Conservation (phyloP, 345 rosid genomes). For the Sisymbrium irio region DNA sequence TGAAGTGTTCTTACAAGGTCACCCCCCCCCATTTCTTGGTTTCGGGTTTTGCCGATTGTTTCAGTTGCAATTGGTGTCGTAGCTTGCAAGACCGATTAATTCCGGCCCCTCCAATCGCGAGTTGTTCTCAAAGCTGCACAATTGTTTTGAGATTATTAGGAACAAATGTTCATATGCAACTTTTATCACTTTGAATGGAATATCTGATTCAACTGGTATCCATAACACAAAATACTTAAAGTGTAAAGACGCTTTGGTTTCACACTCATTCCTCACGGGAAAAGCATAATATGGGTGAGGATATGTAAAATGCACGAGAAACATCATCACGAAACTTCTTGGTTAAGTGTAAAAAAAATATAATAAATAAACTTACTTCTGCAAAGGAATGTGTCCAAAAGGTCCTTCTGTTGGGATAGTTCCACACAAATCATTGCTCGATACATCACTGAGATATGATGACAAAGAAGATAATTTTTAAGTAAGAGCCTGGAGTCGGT, state of each 20-base stretch:
- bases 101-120: constrained; percentile 92
- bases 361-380: constrained; percentile 63
- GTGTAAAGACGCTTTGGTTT: background rate
- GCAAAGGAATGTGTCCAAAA: constrained; percentile 76
- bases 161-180: background rate
- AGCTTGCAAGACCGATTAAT: constrained; percentile 82
- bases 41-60: constrained; percentile 2
- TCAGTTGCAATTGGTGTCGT: constrained; percentile 83
- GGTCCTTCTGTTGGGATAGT: constrained; percentile 93
- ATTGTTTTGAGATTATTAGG: background rate
- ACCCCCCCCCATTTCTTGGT: constrained; percentile 33
- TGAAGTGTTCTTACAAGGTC: constrained; percentile 39
- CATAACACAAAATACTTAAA: background rate
- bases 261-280: background rate
- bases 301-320: background rate
- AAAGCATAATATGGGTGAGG: background rate
- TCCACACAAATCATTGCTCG: constrained; percentile 89
- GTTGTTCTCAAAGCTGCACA: constrained; percentile 81
- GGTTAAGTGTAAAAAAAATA: background rate
- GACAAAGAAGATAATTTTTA: background rate
- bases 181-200: background rate
- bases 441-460: constrained; percentile 63
- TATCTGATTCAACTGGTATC: background rate
- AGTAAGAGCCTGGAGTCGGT: background rate
- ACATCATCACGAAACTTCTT: background rate